These are phyloP conservation scores for Schizophyllum commune DNA, from an alignment of 1,284 basidiomycete species.

Conservation along the genomic window DNA sequence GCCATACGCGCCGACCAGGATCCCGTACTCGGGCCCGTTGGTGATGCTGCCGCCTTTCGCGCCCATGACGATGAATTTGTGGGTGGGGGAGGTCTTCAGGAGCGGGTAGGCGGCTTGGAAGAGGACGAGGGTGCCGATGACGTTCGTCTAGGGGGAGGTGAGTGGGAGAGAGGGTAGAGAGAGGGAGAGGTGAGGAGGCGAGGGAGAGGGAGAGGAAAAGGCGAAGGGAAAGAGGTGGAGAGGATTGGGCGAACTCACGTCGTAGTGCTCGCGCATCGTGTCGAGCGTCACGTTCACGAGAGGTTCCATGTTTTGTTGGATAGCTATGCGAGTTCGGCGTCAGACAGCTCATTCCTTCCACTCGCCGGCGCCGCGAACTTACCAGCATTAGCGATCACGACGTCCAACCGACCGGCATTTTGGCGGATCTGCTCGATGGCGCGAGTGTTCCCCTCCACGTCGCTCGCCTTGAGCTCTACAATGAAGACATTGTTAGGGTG, in stretches of 20 bases:
- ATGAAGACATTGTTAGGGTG: background rate
- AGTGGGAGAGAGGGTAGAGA: too few relatives aligned
- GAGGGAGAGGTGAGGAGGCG: too few relatives aligned
- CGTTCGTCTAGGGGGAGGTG: too few relatives aligned
- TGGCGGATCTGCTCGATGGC: background rate
- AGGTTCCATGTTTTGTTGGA: background rate
- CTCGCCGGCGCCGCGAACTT: background rate
- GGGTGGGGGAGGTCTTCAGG: constrained; percentile 1
- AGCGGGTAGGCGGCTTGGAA: constrained; percentile 4
- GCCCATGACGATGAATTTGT: background rate
- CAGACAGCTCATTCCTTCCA: too few relatives aligned
- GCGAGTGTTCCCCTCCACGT: constrained; percentile 1
- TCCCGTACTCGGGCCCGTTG: background rate
- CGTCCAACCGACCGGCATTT: background rate
- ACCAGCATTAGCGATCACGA: constrained; percentile 3
- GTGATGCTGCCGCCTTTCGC: background rate
- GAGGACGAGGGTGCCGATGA: constrained; percentile 1
- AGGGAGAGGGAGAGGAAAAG: too few relatives aligned
- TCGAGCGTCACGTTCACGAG: background rate
- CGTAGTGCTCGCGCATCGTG: background rate
- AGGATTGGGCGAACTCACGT: background rate
- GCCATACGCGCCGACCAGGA: background rate
- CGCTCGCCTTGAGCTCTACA: background rate
- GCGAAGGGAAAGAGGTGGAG: too few relatives aligned
- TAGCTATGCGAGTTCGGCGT: background rate